Conservation (phyloP, 129 eudicot genomes). For the Tagetes patula region DNA sequence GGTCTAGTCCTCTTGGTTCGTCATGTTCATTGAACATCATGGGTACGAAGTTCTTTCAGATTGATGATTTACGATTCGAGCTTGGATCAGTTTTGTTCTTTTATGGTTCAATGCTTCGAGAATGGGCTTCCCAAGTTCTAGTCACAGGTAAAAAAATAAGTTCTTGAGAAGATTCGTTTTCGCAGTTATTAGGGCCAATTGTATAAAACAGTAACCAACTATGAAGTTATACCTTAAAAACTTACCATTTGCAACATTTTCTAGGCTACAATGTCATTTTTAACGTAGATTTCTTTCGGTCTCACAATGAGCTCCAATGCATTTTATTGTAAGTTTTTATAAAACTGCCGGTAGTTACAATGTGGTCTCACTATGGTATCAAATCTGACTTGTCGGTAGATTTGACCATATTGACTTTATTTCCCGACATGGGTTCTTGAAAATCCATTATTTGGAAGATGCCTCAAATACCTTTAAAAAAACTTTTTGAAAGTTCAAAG, state of each 20-base stretch:
- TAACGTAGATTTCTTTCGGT: too few relatives aligned
- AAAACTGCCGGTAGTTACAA: too few relatives aligned
- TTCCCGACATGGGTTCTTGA: too few relatives aligned
- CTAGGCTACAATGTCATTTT: too few relatives aligned
- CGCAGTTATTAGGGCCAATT: not conserved
- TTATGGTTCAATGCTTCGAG: conserved; percentile 68
- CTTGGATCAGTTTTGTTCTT: conserved; percentile 65
- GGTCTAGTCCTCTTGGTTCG: conserved; percentile 67
- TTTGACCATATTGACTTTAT: too few relatives aligned
- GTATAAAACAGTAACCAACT: not conserved
- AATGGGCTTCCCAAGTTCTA: conserved; percentile 58
- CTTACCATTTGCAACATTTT: too few relatives aligned
- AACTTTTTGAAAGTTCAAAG: not conserved
- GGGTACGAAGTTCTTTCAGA: conserved; percentile 59
- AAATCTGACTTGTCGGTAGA: too few relatives aligned
- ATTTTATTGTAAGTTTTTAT: too few relatives aligned
- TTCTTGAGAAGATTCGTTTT: not conserved
- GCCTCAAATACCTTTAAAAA: not conserved
- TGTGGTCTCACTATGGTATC: too few relatives aligned
- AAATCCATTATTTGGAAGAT: not conserved
- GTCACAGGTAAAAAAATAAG: conserved; percentile 40
- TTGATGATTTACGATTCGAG: conserved; percentile 59
- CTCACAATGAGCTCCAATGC: too few relatives aligned
- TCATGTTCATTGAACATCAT: conserved; percentile 46
- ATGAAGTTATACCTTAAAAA: not conserved